Evolutionary conservation across 306 rosid species (phyloP), one percentile per base, ranked within the genome.

Genomic region (Boehmeria nivea): DNA sequence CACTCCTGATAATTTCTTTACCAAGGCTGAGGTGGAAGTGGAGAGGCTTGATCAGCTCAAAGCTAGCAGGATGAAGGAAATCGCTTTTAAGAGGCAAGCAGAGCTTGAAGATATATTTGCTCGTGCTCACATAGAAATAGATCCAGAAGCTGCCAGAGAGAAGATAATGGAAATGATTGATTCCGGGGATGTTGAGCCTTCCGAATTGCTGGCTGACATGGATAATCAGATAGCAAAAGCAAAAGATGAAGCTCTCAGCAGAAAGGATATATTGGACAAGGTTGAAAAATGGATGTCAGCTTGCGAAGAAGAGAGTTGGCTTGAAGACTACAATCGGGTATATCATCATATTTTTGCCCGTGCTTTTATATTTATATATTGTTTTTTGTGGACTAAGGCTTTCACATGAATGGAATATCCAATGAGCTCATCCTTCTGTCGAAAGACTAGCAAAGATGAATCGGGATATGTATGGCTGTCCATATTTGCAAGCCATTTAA

Each of bases 231-330:
- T 93, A 60, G 81, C 84, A 2, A 83, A 83, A 63, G 99, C 96
- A 0, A 85, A 70, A 75, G 99, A 93, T 52, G 99, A 93, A 78
- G 71, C 95, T 67, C 75, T 93, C 24, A 93, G 99, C 81, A 76
- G 99, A 60, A 93, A 75, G 73, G 99, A 93, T n/a, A 93, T 93
- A 75, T 68, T 93, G 77, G 99, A 93, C 71, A 93, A 93, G 80
- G 99, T 93, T 42, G 99, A 93, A 72, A 93, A 93, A 64, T 93
- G 99, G 99, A 93, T 93, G 99, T 83, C 96, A 58, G 99, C 99
- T 34, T 88, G 99, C 61, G 99, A 93, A 76, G 99, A 93, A 76
- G 99, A 93, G 80, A 88, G 99, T 67, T 93, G 99, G 99, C 95
- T 93, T 52, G 99, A 93, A 63, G 99, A 93, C 86, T 93, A 93